A percentile compares a stretch with the other conserved stretches of the same genome.
Evolutionary conservation across 768 basidiomycete species (phyloP).

Genomic region (Naganishia antarctica): DNA sequence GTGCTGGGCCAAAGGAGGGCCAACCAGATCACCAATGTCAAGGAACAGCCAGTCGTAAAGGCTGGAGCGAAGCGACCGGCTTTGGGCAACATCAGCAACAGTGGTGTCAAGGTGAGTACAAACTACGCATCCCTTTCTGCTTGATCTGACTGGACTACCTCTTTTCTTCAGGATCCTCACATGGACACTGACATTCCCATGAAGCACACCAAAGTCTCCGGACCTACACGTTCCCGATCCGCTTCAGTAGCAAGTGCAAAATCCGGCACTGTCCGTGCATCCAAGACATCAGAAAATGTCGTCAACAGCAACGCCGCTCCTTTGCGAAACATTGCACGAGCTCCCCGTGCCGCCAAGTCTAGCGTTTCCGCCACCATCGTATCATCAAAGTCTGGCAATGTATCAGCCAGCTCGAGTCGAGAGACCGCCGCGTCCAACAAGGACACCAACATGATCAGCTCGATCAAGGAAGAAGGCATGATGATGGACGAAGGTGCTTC

Average conservation of each 20-base stretch:
- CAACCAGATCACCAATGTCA: conserved; percentile 1
- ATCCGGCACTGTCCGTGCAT: conserved; percentile 8
- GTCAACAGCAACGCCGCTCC: conserved; percentile 45
- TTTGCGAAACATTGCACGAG: conserved; percentile 1
- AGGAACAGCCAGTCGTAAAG: conserved; percentile 53
- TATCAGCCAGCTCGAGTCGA: conserved; percentile 37
- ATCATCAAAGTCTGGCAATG: conserved; percentile 32
- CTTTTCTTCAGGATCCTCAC: conserved; percentile 51
- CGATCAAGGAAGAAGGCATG: conserved; percentile 28
- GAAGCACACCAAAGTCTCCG: conserved; percentile 60
- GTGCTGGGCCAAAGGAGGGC: conserved; percentile 2
- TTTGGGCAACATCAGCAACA: conserved; percentile 73
- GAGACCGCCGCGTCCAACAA: conserved; percentile 34
- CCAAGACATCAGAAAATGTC: conserved; percentile 3
- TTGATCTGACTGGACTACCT: conserved; percentile 37
- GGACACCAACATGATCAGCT: conserved; percentile 29
- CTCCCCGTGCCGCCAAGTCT: conserved; percentile 21
- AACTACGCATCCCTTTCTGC: conserved; percentile 15
- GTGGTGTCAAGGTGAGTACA: conserved; percentile 57
- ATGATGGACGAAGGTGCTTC: conserved; percentile 31
- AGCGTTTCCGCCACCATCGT: conserved; percentile 24
- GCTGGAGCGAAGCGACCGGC: conserved; percentile 63
- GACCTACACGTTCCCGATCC: conserved; percentile 60
- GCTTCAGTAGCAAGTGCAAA: conserved; percentile 59
- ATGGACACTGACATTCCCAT: conserved; percentile 51